Evolutionary conservation across 176 grass and related monocot species (phyloP).

Genomic region (Alloteropsis semialata): DNA sequence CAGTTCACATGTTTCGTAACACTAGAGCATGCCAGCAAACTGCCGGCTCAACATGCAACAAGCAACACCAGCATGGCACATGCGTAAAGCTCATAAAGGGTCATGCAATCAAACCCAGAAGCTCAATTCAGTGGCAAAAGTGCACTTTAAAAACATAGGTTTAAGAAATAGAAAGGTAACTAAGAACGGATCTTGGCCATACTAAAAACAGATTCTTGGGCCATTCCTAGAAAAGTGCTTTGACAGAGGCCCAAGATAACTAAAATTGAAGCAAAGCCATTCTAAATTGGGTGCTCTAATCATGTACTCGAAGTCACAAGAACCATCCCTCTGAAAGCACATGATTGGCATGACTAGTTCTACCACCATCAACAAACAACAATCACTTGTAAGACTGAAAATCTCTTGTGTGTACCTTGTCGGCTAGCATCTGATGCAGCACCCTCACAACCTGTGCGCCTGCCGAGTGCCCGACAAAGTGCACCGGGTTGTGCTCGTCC

Average conservation of each 20-base stretch:
- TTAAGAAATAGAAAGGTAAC: background rate
- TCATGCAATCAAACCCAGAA: background rate
- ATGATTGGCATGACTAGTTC: slow-evolving; percentile 41
- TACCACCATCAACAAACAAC: background rate
- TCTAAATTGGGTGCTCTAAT: slow-evolving; percentile 1
- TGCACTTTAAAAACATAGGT: background rate
- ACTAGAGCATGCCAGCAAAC: slow-evolving; percentile 10
- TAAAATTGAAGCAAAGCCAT: slow-evolving; percentile 21
- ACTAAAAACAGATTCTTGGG: slow-evolving; percentile 26
- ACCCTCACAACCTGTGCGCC: slow-evolving; percentile 87
- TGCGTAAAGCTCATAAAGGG: slow-evolving; percentile 1
- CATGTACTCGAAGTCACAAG: slow-evolving; percentile 31
- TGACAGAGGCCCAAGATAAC: slow-evolving; percentile 18
- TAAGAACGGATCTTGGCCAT: background rate
- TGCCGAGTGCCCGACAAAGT: slow-evolving; percentile 95
- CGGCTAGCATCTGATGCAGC: slow-evolving; percentile 91
- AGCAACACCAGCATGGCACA: slow-evolving; percentile 13
- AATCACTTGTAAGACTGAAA: slow-evolving; percentile 10
- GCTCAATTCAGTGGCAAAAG: slow-evolving; percentile 8
- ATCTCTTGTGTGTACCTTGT: slow-evolving; percentile 62
- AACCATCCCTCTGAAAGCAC: slow-evolving; percentile 34
- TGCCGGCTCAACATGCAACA: slow-evolving; percentile 30
- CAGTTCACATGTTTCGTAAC: slow-evolving; percentile 5
- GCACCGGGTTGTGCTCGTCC: slow-evolving; percentile 77
- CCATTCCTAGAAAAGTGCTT: background rate